A percentile compares a stretch with the other conserved stretches of the same genome.
Evolutionary conservation across 441 rosid species (phyloP).

Genomic region (Erysimum cheiri): DNA sequence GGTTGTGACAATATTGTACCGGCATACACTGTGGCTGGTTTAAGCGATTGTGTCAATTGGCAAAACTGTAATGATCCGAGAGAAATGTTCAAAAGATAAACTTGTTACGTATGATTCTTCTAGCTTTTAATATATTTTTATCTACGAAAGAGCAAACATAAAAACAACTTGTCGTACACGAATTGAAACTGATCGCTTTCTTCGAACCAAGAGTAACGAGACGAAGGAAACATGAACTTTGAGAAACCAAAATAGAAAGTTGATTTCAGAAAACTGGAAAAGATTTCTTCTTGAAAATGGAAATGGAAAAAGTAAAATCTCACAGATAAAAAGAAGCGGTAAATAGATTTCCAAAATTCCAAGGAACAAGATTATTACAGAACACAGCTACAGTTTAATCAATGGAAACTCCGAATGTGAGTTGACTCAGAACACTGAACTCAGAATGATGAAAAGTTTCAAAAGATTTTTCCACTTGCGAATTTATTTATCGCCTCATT

Average conservation of each 20-base stretch:
- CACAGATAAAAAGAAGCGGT: neutral
- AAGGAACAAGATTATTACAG: constrained; percentile 37
- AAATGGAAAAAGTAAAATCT: neutral
- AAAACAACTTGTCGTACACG: neutral
- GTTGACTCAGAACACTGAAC: constrained; percentile 19
- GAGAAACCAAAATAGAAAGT: neutral
- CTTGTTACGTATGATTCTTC: neutral
- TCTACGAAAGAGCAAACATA: too few relatives aligned
- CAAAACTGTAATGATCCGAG: neutral
- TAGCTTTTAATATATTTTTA: too few relatives aligned
- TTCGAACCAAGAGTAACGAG: neutral
- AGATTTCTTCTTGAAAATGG: neutral
- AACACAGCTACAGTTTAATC: constrained; percentile 30
- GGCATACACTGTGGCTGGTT: constrained; percentile 13
- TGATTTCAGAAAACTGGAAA: neutral
- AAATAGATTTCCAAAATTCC: constrained; percentile 15
- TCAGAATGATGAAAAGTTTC: constrained; percentile 18
- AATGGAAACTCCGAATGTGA: constrained; percentile 19
- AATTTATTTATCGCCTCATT: constrained; percentile 19
- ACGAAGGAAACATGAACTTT: neutral
- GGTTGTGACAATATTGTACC: neutral
- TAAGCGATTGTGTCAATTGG: neutral
- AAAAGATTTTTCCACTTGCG: neutral
- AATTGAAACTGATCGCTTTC: constrained; percentile 11
- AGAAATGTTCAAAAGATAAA: neutral